Conservation (phyloP, 495 filamentous ascomycete genomes). For the Aspergillus saccharolyticus region DNA sequence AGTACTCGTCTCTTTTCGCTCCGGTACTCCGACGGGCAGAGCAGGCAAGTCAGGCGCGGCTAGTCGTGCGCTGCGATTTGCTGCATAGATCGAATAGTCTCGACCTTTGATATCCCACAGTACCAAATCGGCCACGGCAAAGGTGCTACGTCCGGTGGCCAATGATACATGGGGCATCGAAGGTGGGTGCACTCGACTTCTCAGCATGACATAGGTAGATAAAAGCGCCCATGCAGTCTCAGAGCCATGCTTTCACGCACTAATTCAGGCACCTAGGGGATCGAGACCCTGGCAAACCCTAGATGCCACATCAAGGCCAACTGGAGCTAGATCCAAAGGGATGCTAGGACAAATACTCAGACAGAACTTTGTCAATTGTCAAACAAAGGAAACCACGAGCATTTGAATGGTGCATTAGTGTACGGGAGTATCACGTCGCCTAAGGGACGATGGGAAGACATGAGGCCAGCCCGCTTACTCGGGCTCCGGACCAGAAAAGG, state of each 20-base stretch:
- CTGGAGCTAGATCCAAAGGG: not conserved
- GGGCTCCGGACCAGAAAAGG: constrained; percentile 23
- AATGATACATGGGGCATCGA: not conserved
- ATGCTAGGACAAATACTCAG: too few relatives aligned
- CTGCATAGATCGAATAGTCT: not conserved
- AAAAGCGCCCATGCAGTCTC: not conserved
- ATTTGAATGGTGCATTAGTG: too few relatives aligned
- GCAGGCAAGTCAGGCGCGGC: constrained; percentile 5
- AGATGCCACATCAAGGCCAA: not conserved
- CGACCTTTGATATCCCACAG: not conserved
- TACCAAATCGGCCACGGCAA: not conserved
- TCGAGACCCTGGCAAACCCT: not conserved
- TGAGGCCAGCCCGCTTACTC: constrained; percentile 2
- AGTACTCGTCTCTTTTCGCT: not conserved
- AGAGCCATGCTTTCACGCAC: not conserved
- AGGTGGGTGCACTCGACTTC: not conserved
- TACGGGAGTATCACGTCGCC: not conserved
- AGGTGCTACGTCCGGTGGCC: constrained; percentile 5
- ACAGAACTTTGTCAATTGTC: too few relatives aligned
- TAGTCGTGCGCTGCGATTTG: constrained; percentile 3
- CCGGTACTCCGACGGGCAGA: constrained; percentile 2
- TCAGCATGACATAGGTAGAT: not conserved
- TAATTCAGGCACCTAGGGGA: not conserved
- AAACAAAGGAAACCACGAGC: too few relatives aligned
- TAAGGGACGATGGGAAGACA: not conserved